Base-by-base conservation (phyloP, 179 eudicot species). In the Spinacia oleracea region DNA sequence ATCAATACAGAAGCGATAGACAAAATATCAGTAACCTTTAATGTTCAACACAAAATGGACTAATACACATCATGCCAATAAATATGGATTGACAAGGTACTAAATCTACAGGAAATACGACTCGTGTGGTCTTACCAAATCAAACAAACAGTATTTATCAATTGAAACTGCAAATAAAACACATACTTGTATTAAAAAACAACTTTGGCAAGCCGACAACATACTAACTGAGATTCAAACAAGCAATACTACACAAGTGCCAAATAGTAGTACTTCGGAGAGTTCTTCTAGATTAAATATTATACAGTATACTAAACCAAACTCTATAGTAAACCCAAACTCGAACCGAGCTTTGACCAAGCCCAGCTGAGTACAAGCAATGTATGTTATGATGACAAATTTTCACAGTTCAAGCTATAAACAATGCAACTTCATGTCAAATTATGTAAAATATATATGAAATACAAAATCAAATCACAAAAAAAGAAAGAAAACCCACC, bases 401-500 rank as follows among this genome's bases (percentile, higher is more conserved):
- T n/a, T 6, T 38, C 32, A 29, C 20, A 10, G 35, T 12, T 25
- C 14, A 70, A 40, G 29, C 25, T 48, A 4, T 1, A 32, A 50
- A 6, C n/a, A 65, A 34, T 65, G 4, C 20, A 65, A 11, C 6
- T 60, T 18, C 40, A 62, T 43, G 9, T 20, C 51, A 62, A 75
- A 8, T 62, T 27, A 60, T 60, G 40, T 34, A 75, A 43, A 59
- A 6, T 23, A 6, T 0, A 62, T 9, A n/a, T n/a, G n/a, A n/a
- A n/a, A n/a, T n/a, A n/a, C n/a, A 59, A 10, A 59, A 34, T 1
- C 1, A 55, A 58, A 32, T 6, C 42, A 35, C n/a, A 77, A 51
- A 3, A 21, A 1, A 46, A 43, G 18, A 2, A 75, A 31, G 48
- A 59, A 64, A 74, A 40, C 88, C 74, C 59, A 96, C 99, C 98